Conservation (phyloP, 2,329 filamentous ascomycete genomes). For the Dactylellina sp. region DNA sequence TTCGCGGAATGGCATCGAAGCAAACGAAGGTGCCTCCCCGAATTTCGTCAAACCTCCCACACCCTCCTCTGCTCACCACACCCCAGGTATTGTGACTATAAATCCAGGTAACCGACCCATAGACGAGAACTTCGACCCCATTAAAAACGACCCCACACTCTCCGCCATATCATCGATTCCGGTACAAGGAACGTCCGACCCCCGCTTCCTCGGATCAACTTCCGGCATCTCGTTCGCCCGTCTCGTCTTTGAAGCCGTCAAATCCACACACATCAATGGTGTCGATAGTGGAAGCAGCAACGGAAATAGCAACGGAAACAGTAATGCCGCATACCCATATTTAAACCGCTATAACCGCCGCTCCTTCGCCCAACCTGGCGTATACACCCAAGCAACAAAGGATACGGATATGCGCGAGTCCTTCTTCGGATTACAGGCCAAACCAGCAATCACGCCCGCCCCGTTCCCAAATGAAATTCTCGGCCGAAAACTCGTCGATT, state of each 20-base stretch:
- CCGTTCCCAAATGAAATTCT: slow-evolving; percentile 83
- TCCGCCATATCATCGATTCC: slow-evolving; percentile 64
- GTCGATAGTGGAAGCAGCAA: slow-evolving; percentile 33
- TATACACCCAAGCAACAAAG: slow-evolving; percentile 62
- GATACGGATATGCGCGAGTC: slow-evolving; percentile 91
- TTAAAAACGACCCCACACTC: slow-evolving; percentile 61
- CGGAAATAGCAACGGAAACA: slow-evolving; percentile 36
- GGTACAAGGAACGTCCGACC: slow-evolving; percentile 74
- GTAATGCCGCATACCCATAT: slow-evolving; percentile 58
- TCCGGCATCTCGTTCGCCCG: slow-evolving; percentile 94
- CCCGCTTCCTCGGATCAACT: slow-evolving; percentile 83
- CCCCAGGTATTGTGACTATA: slow-evolving; percentile 50
- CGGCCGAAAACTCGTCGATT: slow-evolving; percentile 76
- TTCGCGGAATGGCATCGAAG: slow-evolving; percentile 45
- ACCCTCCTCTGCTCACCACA: slow-evolving; percentile 42
- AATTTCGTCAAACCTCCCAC: slow-evolving; percentile 52
- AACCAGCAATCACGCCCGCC: slow-evolving; percentile 85
- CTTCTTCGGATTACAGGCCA: slow-evolving; percentile 95
- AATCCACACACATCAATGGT: slow-evolving; percentile 67
- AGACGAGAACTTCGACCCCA: slow-evolving; percentile 61
- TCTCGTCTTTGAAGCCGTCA: slow-evolving; percentile 93
- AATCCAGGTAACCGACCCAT: slow-evolving; percentile 59
- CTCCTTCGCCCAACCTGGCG: slow-evolving; percentile 63
- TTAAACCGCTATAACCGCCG: slow-evolving; percentile 65
- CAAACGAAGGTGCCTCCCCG: slow-evolving; percentile 35